Conservation (phyloP, 2,329 filamentous ascomycete species). For the Samsoniella hepiali region DNA sequence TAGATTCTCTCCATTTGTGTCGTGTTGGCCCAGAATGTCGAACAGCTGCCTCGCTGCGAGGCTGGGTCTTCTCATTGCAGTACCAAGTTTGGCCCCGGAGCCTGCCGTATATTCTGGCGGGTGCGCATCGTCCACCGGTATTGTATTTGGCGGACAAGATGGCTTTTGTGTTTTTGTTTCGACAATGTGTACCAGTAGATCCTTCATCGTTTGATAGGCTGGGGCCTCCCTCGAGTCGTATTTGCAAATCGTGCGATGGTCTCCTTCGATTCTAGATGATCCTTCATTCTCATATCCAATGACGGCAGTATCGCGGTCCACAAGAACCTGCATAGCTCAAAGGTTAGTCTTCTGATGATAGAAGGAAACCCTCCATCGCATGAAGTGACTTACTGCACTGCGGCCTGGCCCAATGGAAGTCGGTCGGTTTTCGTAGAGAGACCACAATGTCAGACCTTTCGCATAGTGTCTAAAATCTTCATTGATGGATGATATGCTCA, state of each 20-base stretch:
- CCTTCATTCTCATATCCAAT: conserved; percentile 1
- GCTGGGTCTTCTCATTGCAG: not conserved
- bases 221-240: not conserved
- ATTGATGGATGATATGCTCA: conserved; percentile 1
- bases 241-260: conserved; percentile 4
- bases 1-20: not conserved
- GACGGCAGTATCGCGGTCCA: not conserved
- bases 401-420: not conserved
- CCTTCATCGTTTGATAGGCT: not conserved
- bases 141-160: not conserved
- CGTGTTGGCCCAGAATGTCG: not conserved
- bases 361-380: not conserved
- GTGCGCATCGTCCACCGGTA: not conserved
- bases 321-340: not conserved
- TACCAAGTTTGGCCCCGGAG: not conserved
- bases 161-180: not conserved
- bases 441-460: conserved; percentile 1
- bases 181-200: not conserved
- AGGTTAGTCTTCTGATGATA: not conserved
- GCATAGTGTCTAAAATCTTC: conserved; percentile 4
- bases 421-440: not conserved
- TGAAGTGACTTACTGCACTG: not conserved
- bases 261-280: not conserved
- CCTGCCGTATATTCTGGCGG: not conserved
- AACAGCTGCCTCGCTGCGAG: not conserved